phyloP scores from a whole-genome alignment of 441 rosid genomes.

The Mallotus japonicus region DNA sequence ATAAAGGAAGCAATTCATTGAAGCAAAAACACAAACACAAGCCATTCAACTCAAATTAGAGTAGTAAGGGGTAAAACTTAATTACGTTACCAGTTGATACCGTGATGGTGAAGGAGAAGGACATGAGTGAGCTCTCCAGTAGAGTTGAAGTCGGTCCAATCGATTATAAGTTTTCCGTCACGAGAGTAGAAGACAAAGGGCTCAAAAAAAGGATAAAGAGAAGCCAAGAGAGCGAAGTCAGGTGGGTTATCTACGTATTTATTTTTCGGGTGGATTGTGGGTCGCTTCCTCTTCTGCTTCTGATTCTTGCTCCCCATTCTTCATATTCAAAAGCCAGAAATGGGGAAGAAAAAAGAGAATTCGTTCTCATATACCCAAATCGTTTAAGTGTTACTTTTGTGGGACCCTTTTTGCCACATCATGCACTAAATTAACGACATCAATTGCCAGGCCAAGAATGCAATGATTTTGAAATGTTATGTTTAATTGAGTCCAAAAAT shows the following conservation, averaged over 20 bases:
- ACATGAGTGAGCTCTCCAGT: slow-evolving; percentile 83
- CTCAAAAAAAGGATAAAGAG: slow-evolving; percentile 70
- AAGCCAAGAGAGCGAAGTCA: slow-evolving; percentile 67
- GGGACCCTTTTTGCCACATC: too few relatives aligned
- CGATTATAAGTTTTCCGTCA: slow-evolving; percentile 64
- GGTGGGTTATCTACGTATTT: slow-evolving; percentile 79
- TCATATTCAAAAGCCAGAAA: too few relatives aligned
- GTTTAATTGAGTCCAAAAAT: too few relatives aligned
- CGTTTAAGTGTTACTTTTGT: too few relatives aligned
- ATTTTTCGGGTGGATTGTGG: slow-evolving; percentile 60
- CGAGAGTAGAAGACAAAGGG: slow-evolving; percentile 65
- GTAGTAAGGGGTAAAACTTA: too few relatives aligned
- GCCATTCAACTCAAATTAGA: not conserved
- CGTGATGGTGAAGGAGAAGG: slow-evolving; percentile 76
- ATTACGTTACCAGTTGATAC: slow-evolving; percentile 50
- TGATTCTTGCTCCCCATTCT: slow-evolving; percentile 44
- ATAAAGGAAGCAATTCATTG: not conserved
- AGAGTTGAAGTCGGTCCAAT: slow-evolving; percentile 91
- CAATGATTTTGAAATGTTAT: too few relatives aligned
- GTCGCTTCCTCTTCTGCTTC: slow-evolving; percentile 46
- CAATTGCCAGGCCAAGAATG: too few relatives aligned
- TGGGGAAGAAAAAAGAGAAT: too few relatives aligned
- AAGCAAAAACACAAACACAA: not conserved
- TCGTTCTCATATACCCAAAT: too few relatives aligned
- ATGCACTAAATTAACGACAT: too few relatives aligned